Base-by-base conservation (phyloP, 331 rosid genomes). In the Malus hybrid region DNA sequence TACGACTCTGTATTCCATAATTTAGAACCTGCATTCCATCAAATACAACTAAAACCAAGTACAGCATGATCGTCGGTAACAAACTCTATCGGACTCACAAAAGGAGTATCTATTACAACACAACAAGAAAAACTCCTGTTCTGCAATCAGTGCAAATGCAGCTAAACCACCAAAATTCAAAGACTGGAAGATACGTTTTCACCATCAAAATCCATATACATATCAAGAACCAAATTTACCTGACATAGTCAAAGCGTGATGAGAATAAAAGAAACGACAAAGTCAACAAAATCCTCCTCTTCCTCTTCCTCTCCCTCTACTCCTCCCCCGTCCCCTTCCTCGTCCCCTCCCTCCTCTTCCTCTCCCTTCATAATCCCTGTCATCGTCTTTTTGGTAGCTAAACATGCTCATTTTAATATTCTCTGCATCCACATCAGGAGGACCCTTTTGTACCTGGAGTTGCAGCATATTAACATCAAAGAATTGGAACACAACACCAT, bases 381-480 rank as follows among this genome's bases (percentile, higher is more conserved):
- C 83, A 4, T 78, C 63, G 71, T 90, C 87, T 77, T 86, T 91
- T 66, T 81, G 77, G 61, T 67, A 94, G 70, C 78, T 80, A 80
- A 94, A 94, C 96, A 94, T 89, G 79, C 88, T 94, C 88, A 93
- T 82, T 80, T 86, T 88, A 64, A 94, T 82, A 69, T 86, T 78
- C 19, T 88, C 91, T 7, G 93, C 94, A 52, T 74, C 77, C 32
- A 77, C 65, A 8, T 61, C 90, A 6, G 68, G 80, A 63, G 82
- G 64, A 68, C 75, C 87, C 61, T 66, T 62, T 39, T 48, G 84
- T 34, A 71, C 90, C 97, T 87, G 83, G 77, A 73, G 75, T 74
- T 60, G 78, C 63, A 85, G 48, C 68, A 73, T 58, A 66, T 39
- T 4, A 30, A 26, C 26, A 61, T 60, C 11, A 82, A 48, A 55